A percentile compares a stretch with the other conserved stretches of the same genome.
These are phyloP conservation scores for Erodium texanum DNA, from an alignment of 441 rosid genomes.

Conservation along the genomic window DNA sequence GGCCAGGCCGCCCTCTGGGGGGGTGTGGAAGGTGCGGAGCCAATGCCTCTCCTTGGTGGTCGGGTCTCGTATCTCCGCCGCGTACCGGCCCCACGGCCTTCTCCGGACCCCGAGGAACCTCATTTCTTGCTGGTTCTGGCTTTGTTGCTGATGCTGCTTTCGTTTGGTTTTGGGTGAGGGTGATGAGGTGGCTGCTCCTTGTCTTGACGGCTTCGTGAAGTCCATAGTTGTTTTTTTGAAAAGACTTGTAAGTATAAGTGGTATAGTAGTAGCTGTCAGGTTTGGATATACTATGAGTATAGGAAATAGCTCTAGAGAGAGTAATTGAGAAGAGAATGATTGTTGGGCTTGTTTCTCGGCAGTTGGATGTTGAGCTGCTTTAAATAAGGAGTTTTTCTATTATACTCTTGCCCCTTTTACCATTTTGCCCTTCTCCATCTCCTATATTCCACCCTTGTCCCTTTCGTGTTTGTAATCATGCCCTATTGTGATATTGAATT, in stretches of 20 bases:
- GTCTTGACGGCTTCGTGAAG: conserved; percentile 18
- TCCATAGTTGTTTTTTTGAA: conserved; percentile 22
- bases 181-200: neutral
- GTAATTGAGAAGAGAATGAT: conserved; percentile 9
- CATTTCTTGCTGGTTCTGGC: conserved; percentile 23
- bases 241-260: neutral
- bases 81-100: conserved; percentile 67
- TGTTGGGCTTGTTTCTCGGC: conserved; percentile 8
- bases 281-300: neutral
- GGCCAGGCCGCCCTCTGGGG: no score
- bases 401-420: neutral
- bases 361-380: conserved; percentile 18
- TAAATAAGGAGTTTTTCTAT: conserved; percentile 18
- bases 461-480: neutral
- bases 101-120: conserved; percentile 74
- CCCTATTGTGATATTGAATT: no score
- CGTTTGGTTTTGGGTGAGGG: conserved; percentile 36
- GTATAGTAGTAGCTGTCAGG: neutral
- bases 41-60: conserved; percentile 62
- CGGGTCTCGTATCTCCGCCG: conserved; percentile 62
- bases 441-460: conserved; percentile 12
- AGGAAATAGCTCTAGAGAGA: neutral
- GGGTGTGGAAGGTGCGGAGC: conserved; percentile 55
- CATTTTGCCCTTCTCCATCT: neutral
- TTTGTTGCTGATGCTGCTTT: conserved; percentile 36